Conservation (phyloP, 352 stramenopile species). For the Globisporangium paroecandrum region DNA sequence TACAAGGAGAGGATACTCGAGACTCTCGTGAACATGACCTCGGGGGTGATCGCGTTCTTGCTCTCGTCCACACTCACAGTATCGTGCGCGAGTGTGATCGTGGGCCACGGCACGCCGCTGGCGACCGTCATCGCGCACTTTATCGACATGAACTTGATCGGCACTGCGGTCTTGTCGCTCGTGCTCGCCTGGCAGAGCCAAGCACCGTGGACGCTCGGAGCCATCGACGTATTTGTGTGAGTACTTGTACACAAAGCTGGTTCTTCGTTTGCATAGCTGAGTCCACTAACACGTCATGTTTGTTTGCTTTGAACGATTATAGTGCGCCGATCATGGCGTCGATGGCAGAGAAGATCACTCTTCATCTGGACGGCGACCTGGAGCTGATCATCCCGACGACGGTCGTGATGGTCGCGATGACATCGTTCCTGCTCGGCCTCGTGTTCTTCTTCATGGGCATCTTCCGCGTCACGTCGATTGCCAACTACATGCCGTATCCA, state of each 20-base stretch:
- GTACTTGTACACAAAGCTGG: slow-evolving; percentile 6
- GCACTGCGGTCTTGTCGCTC: slow-evolving; percentile 63
- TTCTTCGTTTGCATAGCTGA: background rate
- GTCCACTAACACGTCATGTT: background rate
- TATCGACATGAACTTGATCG: slow-evolving; percentile 83
- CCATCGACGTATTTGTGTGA: slow-evolving; percentile 80
- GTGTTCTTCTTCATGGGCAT: slow-evolving; percentile 71
- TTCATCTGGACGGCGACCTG: slow-evolving; percentile 55
- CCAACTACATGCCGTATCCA: slow-evolving; percentile 84
- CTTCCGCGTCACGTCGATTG: slow-evolving; percentile 69
- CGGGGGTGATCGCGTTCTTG: slow-evolving; percentile 73
- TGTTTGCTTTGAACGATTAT: background rate
- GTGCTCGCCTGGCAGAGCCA: slow-evolving; percentile 72
- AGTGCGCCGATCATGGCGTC: slow-evolving; percentile 68
- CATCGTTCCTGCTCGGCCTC: slow-evolving; percentile 55
- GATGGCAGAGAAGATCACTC: slow-evolving; percentile 69
- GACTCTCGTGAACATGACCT: slow-evolving; percentile 64
- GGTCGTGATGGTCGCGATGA: slow-evolving; percentile 67
- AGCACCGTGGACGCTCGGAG: slow-evolving; percentile 68
- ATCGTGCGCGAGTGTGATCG: slow-evolving; percentile 74
- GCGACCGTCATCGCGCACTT: slow-evolving; percentile 63
- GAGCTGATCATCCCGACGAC: slow-evolving; percentile 62
- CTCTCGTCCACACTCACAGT: slow-evolving; percentile 76
- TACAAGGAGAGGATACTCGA: slow-evolving; percentile 18
- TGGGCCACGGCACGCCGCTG: slow-evolving; percentile 63